Evolutionary conservation across 2,329 filamentous ascomycete species (phyloP).

Genomic region (Beauveria varroae): DNA sequence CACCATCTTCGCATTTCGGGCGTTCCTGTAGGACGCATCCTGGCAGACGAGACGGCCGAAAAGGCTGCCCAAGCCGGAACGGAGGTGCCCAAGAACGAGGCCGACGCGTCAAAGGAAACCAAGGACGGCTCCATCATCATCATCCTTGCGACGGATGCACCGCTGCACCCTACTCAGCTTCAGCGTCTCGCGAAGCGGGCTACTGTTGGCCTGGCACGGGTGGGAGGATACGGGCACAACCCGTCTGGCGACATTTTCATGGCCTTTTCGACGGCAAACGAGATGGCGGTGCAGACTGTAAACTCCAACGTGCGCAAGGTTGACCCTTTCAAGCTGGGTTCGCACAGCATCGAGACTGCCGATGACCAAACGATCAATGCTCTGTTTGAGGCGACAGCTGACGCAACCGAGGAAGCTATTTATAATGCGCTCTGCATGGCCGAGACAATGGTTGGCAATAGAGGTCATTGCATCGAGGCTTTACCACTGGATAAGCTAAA

Average conservation of each 20-base stretch:
- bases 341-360: conserved; percentile 35
- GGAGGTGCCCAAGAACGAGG: conserved; percentile 9
- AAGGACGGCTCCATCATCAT: conserved; percentile 57
- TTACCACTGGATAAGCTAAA: conserved; percentile 37
- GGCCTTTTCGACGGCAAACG: conserved; percentile 52
- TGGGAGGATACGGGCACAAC: conserved; percentile 52
- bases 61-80: background rate
- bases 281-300: conserved; percentile 33
- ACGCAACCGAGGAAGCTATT: conserved; percentile 55
- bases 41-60: conserved; percentile 33
- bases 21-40: conserved; percentile 50
- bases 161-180: conserved; percentile 49
- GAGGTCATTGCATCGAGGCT: conserved; percentile 37
- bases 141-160: conserved; percentile 53
- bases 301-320: conserved; percentile 23
- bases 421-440: conserved; percentile 53
- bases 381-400: conserved; percentile 50
- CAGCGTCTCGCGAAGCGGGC: conserved; percentile 50
- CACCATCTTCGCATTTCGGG: conserved; percentile 48
- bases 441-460: conserved; percentile 44
- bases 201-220: conserved; percentile 49
- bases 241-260: conserved; percentile 57
- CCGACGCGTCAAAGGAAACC: conserved; percentile 33
- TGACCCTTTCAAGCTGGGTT: conserved; percentile 32
- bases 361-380: conserved; percentile 51